Percentiles rank a stretch among this genome's conserved stretches.
Evolutionary conservation across 768 basidiomycete species (phyloP).

Genomic region (Lactarius trivialis): DNA sequence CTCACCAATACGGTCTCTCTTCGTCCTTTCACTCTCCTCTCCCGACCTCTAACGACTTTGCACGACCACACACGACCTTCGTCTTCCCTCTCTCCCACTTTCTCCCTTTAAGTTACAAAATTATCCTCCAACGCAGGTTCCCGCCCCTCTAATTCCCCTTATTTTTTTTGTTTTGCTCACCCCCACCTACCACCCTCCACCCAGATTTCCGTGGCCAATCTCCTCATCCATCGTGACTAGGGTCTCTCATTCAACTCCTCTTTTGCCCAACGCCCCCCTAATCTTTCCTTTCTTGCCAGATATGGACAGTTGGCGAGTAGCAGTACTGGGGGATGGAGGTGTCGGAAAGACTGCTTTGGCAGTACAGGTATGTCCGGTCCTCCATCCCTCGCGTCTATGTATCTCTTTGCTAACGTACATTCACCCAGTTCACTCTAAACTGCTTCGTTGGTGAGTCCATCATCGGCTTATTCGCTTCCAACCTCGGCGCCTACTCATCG

Average conservation of each 20-base stretch:
- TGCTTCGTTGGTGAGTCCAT: conserved; percentile 83
- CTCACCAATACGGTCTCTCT: conserved; percentile 4
- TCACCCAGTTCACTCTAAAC: conserved; percentile 79
- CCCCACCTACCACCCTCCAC: conserved; percentile 3
- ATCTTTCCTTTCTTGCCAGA: conserved; percentile 28
- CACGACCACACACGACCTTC: conserved; percentile 23
- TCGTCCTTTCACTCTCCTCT: conserved; percentile 10
- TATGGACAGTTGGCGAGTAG: conserved; percentile 95
- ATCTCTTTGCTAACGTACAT: conserved; percentile 6
- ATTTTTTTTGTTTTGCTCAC: conserved; percentile 8
- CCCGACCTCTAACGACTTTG: conserved; percentile 24
- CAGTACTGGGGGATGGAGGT: conserved; percentile 94
- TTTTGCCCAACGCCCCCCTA: background rate
- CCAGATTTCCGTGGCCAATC: conserved; percentile 15
- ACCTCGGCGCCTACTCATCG: conserved; percentile 14
- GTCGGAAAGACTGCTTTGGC: conserved; percentile 96
- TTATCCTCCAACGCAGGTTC: conserved; percentile 9
- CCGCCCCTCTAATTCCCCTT: conserved; percentile 7
- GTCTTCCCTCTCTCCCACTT: conserved; percentile 9
- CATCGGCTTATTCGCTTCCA: background rate
- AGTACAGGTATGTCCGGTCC: conserved; percentile 69
- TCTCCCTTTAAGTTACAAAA: conserved; percentile 15
- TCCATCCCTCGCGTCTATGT: background rate
- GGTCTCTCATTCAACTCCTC: background rate
- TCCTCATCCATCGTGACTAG: conserved; percentile 19